Evolutionary conservation across 805 yeast genomes (phyloP), one percentile per base, ranked within the genome.

Genomic region (Saccharomycopsis malanga): DNA sequence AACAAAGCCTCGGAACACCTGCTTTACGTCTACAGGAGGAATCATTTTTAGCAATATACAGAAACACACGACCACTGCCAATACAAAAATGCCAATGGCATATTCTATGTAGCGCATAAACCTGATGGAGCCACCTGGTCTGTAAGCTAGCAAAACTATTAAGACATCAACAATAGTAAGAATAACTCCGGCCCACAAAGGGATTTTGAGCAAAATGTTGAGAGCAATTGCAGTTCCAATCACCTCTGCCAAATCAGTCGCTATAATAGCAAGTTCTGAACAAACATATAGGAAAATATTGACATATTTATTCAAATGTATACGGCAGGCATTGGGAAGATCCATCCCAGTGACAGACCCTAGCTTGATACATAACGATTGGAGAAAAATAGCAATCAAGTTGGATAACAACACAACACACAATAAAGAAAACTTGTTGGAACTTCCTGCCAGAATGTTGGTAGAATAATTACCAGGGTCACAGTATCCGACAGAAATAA

Each of bases 401-500:
- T 87, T 88, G 15, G 95, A 82, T 49, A 87, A 58, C 42, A 87
- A 69, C 3, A 87, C 74, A 22, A 89, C 79, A 60, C 87, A 89
- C 23, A 91, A 64, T 32, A 91, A 68, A 49, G 84, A 81, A 62
- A 81, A 91, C 55, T 81, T 77, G 58, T 80, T 84, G 49, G 78
- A 72, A 2, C 95, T 88, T 44, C 96, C 97, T 0, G 95, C 87
- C 14, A 85, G 74, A 1, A 88, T 95, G n/a, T 91, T 87, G 0
- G 95, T 86, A 38, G 94, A 78, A 64, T 87, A 88, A 63, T 88
- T 88, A 35, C 97, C 97, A 1, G 96, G 96, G 61, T 88, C 96
- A 72, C 88, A 84, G 59, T 88, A 89, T 1, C 95, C 93, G 43
- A 89, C 95, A 25, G 88, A 76, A 18, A 88, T 39, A 44, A 45